These are phyloP conservation scores for Tinospora cordifolia DNA, from an alignment of 164 flowering plant species.

Conservation along the genomic window DNA sequence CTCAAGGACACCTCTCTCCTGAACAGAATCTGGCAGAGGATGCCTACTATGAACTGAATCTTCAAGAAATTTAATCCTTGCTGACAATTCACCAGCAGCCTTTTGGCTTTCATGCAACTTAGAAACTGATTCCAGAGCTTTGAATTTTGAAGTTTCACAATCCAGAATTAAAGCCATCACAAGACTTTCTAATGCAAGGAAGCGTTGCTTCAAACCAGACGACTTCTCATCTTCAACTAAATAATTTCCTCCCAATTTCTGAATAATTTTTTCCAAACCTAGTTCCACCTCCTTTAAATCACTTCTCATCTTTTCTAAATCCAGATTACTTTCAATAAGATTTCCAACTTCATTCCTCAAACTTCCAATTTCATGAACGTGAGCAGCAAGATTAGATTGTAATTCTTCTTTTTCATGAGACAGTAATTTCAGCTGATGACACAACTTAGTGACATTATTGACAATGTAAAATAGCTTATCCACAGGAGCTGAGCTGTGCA, in stretches of 20 bases:
- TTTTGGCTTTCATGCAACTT: slow-evolving; percentile 50
- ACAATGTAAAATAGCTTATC: slow-evolving; percentile 53
- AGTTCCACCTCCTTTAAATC: slow-evolving; percentile 37
- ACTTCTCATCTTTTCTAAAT: slow-evolving; percentile 29
- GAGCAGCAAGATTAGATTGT: slow-evolving; percentile 35
- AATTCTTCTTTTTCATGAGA: slow-evolving; percentile 50
- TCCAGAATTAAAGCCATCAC: slow-evolving; percentile 37
- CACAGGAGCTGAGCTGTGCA: slow-evolving; percentile 28
- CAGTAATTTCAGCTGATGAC: slow-evolving; percentile 32
- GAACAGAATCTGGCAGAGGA: slow-evolving; percentile 35
- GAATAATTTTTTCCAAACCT: slow-evolving; percentile 45
- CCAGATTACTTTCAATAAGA: slow-evolving; percentile 22
- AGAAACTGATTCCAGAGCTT: slow-evolving; percentile 45
- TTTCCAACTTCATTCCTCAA: slow-evolving; percentile 46
- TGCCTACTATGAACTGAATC: slow-evolving; percentile 37
- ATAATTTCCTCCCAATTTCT: slow-evolving; percentile 46
- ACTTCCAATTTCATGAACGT: slow-evolving; percentile 39
- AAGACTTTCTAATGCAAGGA: slow-evolving; percentile 46
- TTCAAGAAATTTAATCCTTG: slow-evolving; percentile 61
- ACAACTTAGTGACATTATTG: slow-evolving; percentile 35
- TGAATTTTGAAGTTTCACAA: slow-evolving; percentile 47
- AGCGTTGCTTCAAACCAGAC: slow-evolving; percentile 26
- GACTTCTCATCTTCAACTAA: slow-evolving; percentile 34
- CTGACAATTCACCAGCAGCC: slow-evolving; percentile 56
- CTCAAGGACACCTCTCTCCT: slow-evolving; percentile 60